Evolutionary conservation across 169 alveolate species (phyloP).

Genomic region (Cyclospora cayetanensis): DNA sequence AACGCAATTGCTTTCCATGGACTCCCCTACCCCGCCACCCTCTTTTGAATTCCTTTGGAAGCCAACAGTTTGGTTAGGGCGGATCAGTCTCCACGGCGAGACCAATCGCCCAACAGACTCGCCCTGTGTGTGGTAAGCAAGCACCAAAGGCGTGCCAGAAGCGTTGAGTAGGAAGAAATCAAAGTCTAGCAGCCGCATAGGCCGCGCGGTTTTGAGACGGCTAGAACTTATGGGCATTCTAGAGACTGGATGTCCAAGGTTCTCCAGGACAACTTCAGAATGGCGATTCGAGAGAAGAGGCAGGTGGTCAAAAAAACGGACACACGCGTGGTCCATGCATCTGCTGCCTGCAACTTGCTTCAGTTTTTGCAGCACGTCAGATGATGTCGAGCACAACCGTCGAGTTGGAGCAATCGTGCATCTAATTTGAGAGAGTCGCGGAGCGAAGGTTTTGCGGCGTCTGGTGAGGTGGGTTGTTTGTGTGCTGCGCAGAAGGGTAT

Average conservation of each 20-base stretch:
- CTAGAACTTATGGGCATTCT: no score
- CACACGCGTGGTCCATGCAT: background rate
- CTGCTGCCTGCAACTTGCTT: background rate
- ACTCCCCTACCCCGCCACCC: background rate
- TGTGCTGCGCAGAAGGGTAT: no score
- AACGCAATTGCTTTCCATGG: background rate
- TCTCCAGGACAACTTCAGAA: background rate
- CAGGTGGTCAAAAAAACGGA: background rate
- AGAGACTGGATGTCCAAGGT: no score
- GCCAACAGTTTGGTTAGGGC: background rate
- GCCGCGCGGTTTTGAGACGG: background rate
- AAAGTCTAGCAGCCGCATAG: background rate
- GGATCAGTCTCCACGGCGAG: background rate
- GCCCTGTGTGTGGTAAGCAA: background rate
- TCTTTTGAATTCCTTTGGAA: background rate
- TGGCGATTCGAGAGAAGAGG: background rate
- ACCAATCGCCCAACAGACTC: background rate
- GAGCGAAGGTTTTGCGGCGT: background rate
- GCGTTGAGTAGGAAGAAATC: background rate
- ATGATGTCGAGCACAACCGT: background rate
- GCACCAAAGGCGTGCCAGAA: background rate
- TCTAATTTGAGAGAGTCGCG: background rate
- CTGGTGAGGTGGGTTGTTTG: background rate
- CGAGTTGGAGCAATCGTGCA: background rate
- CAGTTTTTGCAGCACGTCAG: background rate